Percentiles rank a stretch among this genome's conserved stretches.
Conservation (phyloP, 1,139 yeast species). For the Lodderomyces oxycetoniae region DNA sequence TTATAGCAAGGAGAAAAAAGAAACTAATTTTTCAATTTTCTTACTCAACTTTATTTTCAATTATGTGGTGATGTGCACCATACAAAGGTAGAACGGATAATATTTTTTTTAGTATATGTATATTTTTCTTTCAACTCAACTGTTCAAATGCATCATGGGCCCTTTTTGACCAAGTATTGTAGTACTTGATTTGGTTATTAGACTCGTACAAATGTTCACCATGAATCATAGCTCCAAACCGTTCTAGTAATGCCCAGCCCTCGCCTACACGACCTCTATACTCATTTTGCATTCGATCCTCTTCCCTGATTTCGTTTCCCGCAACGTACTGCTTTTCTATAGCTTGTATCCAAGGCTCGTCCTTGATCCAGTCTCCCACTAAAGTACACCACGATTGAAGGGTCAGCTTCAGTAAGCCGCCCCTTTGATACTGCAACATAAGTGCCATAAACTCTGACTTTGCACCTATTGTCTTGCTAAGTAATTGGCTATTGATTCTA, state of each 20-base stretch:
- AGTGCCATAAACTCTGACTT: constrained; percentile 44
- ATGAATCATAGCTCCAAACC: constrained; percentile 35
- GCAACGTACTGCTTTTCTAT: constrained; percentile 39
- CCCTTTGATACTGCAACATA: constrained; percentile 51
- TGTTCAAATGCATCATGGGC: no score
- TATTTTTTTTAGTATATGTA: no score
- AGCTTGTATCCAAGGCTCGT: constrained; percentile 51
- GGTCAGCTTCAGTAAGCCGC: constrained; percentile 44
- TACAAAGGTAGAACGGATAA: no score
- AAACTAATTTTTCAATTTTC: no score
- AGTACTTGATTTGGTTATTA: constrained; percentile 27
- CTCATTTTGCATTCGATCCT: constrained; percentile 19
- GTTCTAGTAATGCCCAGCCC: constrained; percentile 29
- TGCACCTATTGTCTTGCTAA: constrained; percentile 45
- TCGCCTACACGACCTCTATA: constrained; percentile 28
- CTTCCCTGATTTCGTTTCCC: constrained; percentile 22
- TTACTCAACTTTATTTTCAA: no score
- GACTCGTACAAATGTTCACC: constrained; percentile 29
- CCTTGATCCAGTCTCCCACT: constrained; percentile 48
- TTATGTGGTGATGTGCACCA: no score
- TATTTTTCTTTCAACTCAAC: no score
- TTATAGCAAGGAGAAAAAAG: background rate
- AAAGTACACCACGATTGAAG: constrained; percentile 49
- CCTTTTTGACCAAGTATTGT: constrained; percentile 27
- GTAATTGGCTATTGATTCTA: constrained; percentile 46